A percentile compares a stretch with the other conserved stretches of the same genome.
These are phyloP conservation scores for Copromyces sp. DNA, from an alignment of 495 filamentous ascomycete species.

Conservation along the genomic window DNA sequence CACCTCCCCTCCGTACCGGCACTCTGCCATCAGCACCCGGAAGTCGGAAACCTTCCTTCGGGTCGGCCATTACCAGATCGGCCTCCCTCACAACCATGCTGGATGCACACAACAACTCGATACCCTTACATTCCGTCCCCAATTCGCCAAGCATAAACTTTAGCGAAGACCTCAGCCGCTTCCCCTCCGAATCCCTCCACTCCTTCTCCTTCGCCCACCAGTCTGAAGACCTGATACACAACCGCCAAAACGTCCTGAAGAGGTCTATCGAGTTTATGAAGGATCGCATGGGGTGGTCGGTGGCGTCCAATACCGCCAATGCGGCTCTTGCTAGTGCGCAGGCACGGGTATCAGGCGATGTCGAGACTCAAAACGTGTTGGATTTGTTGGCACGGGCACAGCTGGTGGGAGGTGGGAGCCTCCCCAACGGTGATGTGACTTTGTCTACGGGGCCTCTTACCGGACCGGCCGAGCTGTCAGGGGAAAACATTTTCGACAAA, in stretches of 20 bases:
- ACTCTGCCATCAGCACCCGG: conserved; percentile 48
- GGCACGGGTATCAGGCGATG: conserved; percentile 68
- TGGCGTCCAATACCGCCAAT: conserved; percentile 28
- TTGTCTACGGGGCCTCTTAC: conserved; percentile 52
- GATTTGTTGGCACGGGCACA: conserved; percentile 75
- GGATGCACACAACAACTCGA: conserved; percentile 25
- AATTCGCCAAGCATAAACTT: conserved; percentile 53
- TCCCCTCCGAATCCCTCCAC: conserved; percentile 91
- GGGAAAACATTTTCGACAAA: conserved; percentile 71
- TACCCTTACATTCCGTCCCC: conserved; percentile 45
- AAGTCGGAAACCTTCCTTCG: conserved; percentile 53
- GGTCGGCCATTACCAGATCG: conserved; percentile 43
- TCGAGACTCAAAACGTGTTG: conserved; percentile 83
- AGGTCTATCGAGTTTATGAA: conserved; percentile 96
- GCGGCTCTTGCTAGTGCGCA: conserved; percentile 62
- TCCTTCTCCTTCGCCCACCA: conserved; percentile 98
- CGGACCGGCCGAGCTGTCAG: conserved; percentile 57
- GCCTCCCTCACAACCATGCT: conserved; percentile 50
- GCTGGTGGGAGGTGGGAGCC: conserved; percentile 50
- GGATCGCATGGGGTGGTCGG: conserved; percentile 76
- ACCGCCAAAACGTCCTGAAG: conserved; percentile 85
- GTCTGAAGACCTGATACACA: conserved; percentile 83
- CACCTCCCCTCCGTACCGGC: conserved; percentile 49
- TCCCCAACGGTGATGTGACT: conserved; percentile 32
- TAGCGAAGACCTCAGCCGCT: conserved; percentile 80